Evolutionary conservation across 768 basidiomycete genomes (phyloP), one percentile per base, ranked within the genome.

Genomic region (Russula ochroleuca): DNA sequence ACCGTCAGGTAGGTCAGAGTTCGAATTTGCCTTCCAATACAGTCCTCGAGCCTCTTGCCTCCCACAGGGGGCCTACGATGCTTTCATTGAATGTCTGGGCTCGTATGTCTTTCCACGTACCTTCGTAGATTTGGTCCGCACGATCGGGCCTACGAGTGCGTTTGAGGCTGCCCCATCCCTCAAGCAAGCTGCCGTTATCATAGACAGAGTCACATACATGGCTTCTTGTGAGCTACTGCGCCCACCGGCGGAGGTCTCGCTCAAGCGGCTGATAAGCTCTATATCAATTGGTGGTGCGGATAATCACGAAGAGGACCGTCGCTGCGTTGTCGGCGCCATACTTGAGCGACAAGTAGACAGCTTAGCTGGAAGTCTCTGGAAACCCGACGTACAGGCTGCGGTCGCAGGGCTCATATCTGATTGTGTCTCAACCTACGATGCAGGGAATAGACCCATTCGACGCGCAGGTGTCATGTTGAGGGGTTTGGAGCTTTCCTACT

Each of bases 131-230:
- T 40, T 47, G 47, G 63, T 68, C 50, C 63, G 62, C 51, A 61
- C 68, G 10, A 45, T 40, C 35, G 68, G 68, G 21, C 62, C 68
- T 21, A 41, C 49, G 43, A 49, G 59, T 35, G 69, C 82, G 13
- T 84, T 85, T 67, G 75, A 75, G n/a, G 58, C 73, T 0, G 77
- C 75, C 14, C 69, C 77, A 31, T 69, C 75, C 2, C 72, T 83
- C 40, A 83, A 80, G 66, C 86, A 88, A 61, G 78, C 90, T 7
- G 81, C 77, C 0, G 72, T 75, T 9, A 79, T 91, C 47, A 68
- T 92, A 19, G 88, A 91, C 64, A 77, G 85, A 21, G 75, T 85
- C 25, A 86, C 90, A 0, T 87, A 85, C 62, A 77, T 88, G 25
- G 86, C 82, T 14, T 75, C 82, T 2, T 87, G 81, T 70, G 90